phyloP scores from a whole-genome alignment of 2,329 filamentous ascomycete genomes.

The Leptographium procerum region DNA sequence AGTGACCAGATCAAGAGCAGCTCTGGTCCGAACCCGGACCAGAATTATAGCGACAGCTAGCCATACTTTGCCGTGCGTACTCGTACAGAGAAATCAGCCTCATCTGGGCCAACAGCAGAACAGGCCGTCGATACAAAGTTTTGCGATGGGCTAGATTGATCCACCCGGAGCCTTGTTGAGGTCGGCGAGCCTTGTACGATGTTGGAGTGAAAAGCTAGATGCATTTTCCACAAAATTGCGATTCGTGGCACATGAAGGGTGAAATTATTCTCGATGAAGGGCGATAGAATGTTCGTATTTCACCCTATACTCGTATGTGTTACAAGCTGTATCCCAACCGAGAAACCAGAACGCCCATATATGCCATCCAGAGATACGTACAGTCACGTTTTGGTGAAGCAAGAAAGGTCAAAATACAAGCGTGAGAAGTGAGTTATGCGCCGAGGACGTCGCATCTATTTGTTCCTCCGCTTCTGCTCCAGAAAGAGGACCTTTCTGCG shows the following conservation, averaged over 20 bases:
- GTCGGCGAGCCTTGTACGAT: too few relatives aligned
- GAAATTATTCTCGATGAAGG: neutral
- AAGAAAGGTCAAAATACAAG: neutral
- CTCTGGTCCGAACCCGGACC: neutral
- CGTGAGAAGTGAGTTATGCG: neutral
- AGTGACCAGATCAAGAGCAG: neutral
- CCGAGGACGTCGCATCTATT: neutral
- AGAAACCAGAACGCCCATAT: neutral
- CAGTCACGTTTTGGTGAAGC: neutral
- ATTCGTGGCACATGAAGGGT: neutral
- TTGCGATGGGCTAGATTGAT: neutral
- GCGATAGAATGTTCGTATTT: neutral
- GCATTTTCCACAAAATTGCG: neutral
- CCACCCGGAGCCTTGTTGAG: neutral
- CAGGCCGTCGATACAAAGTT: neutral
- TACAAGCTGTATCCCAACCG: neutral
- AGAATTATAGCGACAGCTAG: neutral
- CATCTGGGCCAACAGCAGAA: neutral
- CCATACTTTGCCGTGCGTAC: neutral
- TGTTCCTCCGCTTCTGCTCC: slow-evolving; percentile 65
- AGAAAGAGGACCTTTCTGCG: slow-evolving; percentile 93
- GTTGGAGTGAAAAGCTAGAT: too few relatives aligned
- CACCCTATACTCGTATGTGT: neutral
- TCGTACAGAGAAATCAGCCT: neutral
- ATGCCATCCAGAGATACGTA: neutral